Evolutionary conservation across 345 rosid species (phyloP), one percentile per base, ranked within the genome.

Genomic region (Durio zibethinus): DNA sequence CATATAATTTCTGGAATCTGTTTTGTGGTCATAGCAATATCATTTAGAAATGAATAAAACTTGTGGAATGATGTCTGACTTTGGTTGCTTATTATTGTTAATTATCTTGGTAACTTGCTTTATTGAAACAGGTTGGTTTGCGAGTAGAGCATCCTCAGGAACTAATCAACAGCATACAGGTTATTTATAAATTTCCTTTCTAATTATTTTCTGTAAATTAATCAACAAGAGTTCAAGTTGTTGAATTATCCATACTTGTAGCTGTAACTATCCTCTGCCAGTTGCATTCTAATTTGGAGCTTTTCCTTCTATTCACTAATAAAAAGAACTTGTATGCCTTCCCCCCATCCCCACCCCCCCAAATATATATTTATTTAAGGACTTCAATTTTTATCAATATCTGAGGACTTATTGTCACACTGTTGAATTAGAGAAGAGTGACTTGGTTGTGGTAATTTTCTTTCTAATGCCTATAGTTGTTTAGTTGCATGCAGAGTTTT

Each of bases 101-200:
- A 47, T 74, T 6, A 76, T 77, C 33, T 73, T 75, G 11, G 33
- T 60, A 76, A 73, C 73, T 64, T 71, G 38, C 52, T 76, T 50
- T 84, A 82, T 38, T 78, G 80, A 75, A 69, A 67, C 85, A 95
- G 99, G 97, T 95, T 78, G 99, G 98, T 69, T 88, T 95, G 84
- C 97, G 97, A 25, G 71, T 95, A 77, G 99, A 95, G 84, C 99
- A 95, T 86, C 99, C 99, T 77, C 99, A 95, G 84, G 94, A 90
- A 79, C 87, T 95, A 77, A 93, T 95, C 68, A 90, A 95, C 90
- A 81, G 80, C 78, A 90, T 95, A 80, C 99, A 93, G 98, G 98
- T 91, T 45, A 35, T 72, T 50, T 72, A 50, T 56, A 9, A 47
- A 47, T 69, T 69, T 70, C 27, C 31, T 4, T 27, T 43, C 2